Evolutionary conservation across 1,284 basidiomycete genomes (phyloP), one percentile per base, ranked within the genome.

Genomic region (Cryptococcus sp.): DNA sequence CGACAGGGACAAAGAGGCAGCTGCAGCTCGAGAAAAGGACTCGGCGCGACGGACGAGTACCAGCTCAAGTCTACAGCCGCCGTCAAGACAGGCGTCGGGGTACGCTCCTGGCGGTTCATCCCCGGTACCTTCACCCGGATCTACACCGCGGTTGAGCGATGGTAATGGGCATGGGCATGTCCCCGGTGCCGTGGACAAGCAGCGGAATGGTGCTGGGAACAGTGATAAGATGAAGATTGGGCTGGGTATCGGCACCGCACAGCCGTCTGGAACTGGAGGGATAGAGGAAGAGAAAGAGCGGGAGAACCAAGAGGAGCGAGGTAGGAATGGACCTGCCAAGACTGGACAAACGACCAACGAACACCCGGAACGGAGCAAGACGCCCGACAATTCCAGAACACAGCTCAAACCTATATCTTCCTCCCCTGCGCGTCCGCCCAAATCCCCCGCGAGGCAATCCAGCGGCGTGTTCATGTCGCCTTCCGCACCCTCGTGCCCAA

Each of bases 1-100:
- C 3, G 57, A 70, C 25, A 50, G 62, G 22, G 65, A 70, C 43
- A 45, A 58, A 45, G 68, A 67, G 39, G 53, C 30, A 35, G 30
- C 59, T n/a, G 51, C 55, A 1, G 56, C 63, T 19, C 59, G 66
- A 4, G 48, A 35, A 10, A 35, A 35, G 30, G 30, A 55, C 48
- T 41, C 47, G 47, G 43, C 47, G 7, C 49, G 56, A 25, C 46
- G 57, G 54, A 45, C 56, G 17, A 58, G 56, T 16, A 52, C 39
- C 45, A 52, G 30, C 30, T 5, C 30, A 8, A 35, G 5, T 13
- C 10, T 35, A 10, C 30, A 35, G 30, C 30, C 30, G 30, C 30
- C 45, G 13, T 55, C 58, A n/a, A 43, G 58, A 25, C 52, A 54
- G 2, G 45, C 50, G 22, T 52, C 50, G 30, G 30, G 30, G 8